Percentiles rank a stretch among this genome's conserved stretches.
Evolutionary conservation across 2,329 filamentous ascomycete genomes (phyloP).

Genomic region (Magnaporthiopsis rhizophila): DNA sequence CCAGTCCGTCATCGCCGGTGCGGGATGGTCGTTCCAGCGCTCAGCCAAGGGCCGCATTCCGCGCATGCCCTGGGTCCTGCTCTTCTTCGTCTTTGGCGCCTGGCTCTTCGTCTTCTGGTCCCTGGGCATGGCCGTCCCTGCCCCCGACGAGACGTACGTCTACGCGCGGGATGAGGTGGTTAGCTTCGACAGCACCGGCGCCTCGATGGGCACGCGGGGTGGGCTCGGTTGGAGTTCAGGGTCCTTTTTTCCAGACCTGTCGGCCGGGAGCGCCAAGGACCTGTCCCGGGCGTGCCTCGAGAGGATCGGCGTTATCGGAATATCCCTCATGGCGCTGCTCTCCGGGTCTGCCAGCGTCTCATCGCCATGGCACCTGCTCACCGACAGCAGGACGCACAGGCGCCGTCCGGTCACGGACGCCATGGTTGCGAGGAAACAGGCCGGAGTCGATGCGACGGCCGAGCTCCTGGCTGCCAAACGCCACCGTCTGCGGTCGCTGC

Average conservation of each 20-base stretch:
- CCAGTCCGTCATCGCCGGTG: slow-evolving; percentile 50
- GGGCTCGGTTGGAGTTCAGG: slow-evolving; percentile 8
- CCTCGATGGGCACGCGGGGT: slow-evolving; percentile 18
- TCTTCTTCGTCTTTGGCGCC: slow-evolving; percentile 50
- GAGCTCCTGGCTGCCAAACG: slow-evolving; percentile 73
- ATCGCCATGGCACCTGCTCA: slow-evolving; percentile 77
- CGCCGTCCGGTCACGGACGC: slow-evolving; percentile 59
- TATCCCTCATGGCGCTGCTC: slow-evolving; percentile 78
- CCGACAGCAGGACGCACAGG: slow-evolving; percentile 43
- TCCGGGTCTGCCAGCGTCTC: slow-evolving; percentile 86
- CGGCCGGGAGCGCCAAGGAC: slow-evolving; percentile 15
- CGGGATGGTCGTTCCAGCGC: slow-evolving; percentile 56
- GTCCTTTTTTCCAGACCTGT: slow-evolving; percentile 5
- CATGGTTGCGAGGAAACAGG: slow-evolving; percentile 69
- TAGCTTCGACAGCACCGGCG: slow-evolving; percentile 24
- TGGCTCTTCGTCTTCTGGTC: slow-evolving; percentile 77
- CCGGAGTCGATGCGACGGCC: slow-evolving; percentile 67
- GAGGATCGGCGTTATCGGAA: slow-evolving; percentile 75
- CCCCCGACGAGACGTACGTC: slow-evolving; percentile 16
- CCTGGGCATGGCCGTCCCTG: slow-evolving; percentile 51
- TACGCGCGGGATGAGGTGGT: slow-evolving; percentile 16
- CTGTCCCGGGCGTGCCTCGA: slow-evolving; percentile 51
- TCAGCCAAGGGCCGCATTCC: slow-evolving; percentile 48
- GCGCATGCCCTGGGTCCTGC: slow-evolving; percentile 55
- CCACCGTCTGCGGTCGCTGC: slow-evolving; percentile 61